Evolutionary conservation across 192 early-diverging fungal species (phyloP).

Genomic region (Coemansia sp.): DNA sequence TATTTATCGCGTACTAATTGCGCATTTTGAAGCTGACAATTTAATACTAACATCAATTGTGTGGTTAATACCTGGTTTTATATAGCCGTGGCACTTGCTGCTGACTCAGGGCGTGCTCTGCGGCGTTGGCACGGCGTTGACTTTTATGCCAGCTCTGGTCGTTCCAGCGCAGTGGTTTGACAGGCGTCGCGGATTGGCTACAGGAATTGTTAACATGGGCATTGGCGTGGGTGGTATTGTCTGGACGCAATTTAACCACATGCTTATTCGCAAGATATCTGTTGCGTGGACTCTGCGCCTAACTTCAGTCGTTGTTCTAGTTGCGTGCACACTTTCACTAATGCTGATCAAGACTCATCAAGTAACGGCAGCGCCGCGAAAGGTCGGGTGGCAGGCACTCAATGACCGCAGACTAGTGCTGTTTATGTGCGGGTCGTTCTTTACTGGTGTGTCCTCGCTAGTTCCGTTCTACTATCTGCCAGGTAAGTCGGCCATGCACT

Average conservation of each 20-base stretch:
- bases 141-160: conserved; percentile 53
- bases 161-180: conserved; percentile 64
- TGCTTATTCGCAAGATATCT: conserved; percentile 60
- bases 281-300: conserved; percentile 66
- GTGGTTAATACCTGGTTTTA: neutral
- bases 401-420: conserved; percentile 32
- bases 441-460: conserved; percentile 46
- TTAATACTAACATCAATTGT: neutral
- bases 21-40: neutral
- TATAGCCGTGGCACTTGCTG: conserved; percentile 65
- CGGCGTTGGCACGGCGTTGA: conserved; percentile 57
- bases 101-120: conserved; percentile 64
- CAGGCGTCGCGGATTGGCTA: conserved; percentile 58
- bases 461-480: conserved; percentile 56
- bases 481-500: conserved; percentile 28
- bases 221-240: conserved; percentile 73
- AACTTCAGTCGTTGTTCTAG: conserved; percentile 52
- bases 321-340: conserved; percentile 28
- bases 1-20: neutral
- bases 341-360: conserved; percentile 47
- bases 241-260: conserved; percentile 62
- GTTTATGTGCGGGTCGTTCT: conserved; percentile 37
- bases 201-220: conserved; percentile 64
- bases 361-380: neutral
- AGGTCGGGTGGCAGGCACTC: conserved; percentile 20